A percentile compares a stretch with the other conserved stretches of the same genome.
Conservation (phyloP, 2,329 filamentous ascomycete genomes). For the Canariomyces notabilis region DNA sequence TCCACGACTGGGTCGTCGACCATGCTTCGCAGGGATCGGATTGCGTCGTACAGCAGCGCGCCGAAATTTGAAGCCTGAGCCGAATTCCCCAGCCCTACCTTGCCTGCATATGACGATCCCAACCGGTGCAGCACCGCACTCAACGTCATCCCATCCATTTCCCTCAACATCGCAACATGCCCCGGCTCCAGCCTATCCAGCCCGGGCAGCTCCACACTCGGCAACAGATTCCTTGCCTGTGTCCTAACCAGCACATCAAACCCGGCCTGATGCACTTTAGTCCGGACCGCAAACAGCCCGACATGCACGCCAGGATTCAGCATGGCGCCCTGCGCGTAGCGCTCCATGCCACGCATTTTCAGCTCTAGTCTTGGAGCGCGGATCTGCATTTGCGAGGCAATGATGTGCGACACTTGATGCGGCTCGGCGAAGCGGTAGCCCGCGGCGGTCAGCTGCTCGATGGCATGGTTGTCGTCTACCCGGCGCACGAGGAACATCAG, state of each 20-base stretch:
- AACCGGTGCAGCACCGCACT: conserved; percentile 35
- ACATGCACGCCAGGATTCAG: conserved; percentile 51
- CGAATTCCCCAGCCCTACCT: conserved; percentile 12
- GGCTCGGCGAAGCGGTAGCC: conserved; percentile 75
- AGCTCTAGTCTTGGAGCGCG: conserved; percentile 54
- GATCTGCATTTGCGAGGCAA: conserved; percentile 72
- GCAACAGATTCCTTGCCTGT: conserved; percentile 54
- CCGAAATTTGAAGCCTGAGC: too few species aligned
- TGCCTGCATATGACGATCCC: conserved; percentile 31
- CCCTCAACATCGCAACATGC: conserved; percentile 50
- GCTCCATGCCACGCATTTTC: conserved; percentile 60
- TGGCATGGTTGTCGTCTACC: conserved; percentile 52
- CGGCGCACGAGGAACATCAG: conserved; percentile 73
- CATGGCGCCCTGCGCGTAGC: conserved; percentile 44
- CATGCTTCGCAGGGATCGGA: conserved; percentile 34
- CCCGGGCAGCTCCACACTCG: conserved; percentile 52
- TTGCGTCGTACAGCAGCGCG: conserved; percentile 25
- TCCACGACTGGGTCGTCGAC: conserved; percentile 39
- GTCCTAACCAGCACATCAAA: conserved; percentile 61
- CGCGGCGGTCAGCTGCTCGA: conserved; percentile 58
- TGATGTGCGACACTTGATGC: conserved; percentile 61
- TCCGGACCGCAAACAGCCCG: conserved; percentile 53
- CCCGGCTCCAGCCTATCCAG: conserved; percentile 48
- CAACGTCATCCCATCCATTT: conserved; percentile 43
- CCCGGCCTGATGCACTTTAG: conserved; percentile 46